Evolutionary conservation across 352 stramenopile genomes (phyloP).

Genomic region (Phytopythium boreale): DNA sequence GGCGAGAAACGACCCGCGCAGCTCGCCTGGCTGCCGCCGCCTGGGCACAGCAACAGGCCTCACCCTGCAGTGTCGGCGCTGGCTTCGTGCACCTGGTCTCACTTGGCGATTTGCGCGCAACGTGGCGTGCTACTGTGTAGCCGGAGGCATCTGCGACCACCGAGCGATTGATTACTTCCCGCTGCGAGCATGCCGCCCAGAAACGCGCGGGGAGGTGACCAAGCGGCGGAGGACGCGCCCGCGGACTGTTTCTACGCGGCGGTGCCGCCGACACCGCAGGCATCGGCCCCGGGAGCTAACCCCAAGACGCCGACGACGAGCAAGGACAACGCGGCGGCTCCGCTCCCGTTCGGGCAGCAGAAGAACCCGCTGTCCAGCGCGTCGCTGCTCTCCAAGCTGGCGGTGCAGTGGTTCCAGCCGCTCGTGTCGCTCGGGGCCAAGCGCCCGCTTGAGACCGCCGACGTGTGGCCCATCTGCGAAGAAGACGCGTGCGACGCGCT

Average conservation of each 20-base stretch:
- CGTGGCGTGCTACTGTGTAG: no score
- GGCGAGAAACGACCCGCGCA: not conserved
- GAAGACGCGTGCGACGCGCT: constrained; percentile 24
- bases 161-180: not conserved
- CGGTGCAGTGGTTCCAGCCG: constrained; percentile 27
- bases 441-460: constrained; percentile 19
- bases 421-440: constrained; percentile 33
- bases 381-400: constrained; percentile 25
- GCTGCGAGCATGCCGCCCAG: not conserved
- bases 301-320: not conserved
- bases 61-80: no score
- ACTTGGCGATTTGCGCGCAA: not conserved
- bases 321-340: not conserved
- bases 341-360: constrained; percentile 15
- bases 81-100: not conserved
- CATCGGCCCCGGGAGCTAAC: not conserved
- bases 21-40: no score
- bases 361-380: constrained; percentile 24
- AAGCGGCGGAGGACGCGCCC: not conserved
- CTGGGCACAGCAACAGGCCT: no score
- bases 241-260: not conserved
- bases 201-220: not conserved
- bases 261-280: not conserved
- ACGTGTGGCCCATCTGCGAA: constrained; percentile 25
- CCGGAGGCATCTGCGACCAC: no score